Evolutionary conservation across 176 grass and related monocot species (phyloP), one percentile per base, ranked within the genome.

Genomic region (Aegilops longissima): DNA sequence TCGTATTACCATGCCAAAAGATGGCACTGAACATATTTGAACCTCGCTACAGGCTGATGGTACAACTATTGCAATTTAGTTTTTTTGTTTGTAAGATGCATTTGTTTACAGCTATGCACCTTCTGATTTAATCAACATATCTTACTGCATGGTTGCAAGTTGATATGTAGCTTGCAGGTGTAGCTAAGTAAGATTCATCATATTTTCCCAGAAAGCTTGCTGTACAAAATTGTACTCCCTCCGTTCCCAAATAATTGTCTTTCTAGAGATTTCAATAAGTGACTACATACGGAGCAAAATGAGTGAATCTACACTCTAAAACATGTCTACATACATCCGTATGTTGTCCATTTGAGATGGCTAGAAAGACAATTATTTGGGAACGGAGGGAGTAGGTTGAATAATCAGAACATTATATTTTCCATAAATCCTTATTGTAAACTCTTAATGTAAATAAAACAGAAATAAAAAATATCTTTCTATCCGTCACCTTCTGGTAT

Each of bases 11-110:
- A 47, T 90, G 87, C 83, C 97, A 99, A 88, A 99, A 96, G 83
- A 92, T 99, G 89, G 88, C 92, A 86, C 83, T 99, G 77, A 96
- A 99, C 84, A 99, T 99, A 93, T 96, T 99, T 93, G 97, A 99
- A 87, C 97, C 97, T 92, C 97, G 97, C 89, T 99, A 99, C 88
- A 96, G 97, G 68, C 77, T 99, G 56, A 99, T 99, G 97, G 97
- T 99, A 94, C 75, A 69, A 84, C 73, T 67, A 33, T 56, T 35
- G 58, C 71, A 80, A 54, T 73, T 84, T 85, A 27, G 49, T 38
- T 45, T 49, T 49, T 21, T 61, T 82, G 81, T 87, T 24, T 87
- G 3, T 73, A 1, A 74, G 33, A 73, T 85, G 17, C 80, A 80
- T 85, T 89, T 78, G 34, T 93, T 79, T 64, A 77, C 58, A 66